These are phyloP conservation scores for Aurantiochytrium sp. DNA, from an alignment of 108 stramenopile species.

Conservation along the genomic window DNA sequence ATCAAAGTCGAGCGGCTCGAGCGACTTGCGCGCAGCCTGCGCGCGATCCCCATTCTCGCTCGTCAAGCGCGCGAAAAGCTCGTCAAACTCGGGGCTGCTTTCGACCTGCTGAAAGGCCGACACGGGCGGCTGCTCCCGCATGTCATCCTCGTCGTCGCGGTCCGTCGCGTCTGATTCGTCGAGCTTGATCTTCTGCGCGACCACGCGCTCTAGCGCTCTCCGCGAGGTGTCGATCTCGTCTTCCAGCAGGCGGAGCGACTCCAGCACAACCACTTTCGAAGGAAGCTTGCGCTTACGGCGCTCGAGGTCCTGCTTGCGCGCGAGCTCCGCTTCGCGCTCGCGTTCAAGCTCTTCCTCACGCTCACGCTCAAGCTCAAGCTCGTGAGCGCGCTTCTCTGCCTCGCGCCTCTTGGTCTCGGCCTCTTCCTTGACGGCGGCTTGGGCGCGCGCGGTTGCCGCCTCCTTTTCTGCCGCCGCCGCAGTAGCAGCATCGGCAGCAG, in stretches of 20 bases:
- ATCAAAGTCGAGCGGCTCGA: not conserved
- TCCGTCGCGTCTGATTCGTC: not conserved
- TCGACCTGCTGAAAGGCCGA: not conserved
- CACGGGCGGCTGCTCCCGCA: not conserved
- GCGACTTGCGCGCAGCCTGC: not conserved
- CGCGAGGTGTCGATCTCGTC: not conserved
- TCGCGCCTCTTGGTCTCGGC: not conserved
- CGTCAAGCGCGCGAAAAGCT: not conserved
- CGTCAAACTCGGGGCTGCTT: not conserved
- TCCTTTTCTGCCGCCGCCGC: not conserved
- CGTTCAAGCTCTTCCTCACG: not conserved
- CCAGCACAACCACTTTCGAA: not conserved
- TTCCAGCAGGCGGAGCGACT: not conserved
- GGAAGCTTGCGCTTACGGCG: slow-evolving; percentile 15
- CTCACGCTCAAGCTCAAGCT: not conserved
- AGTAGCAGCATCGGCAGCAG: not conserved
- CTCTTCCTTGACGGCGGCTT: not conserved
- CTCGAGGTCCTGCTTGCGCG: not conserved
- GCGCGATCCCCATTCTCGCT: not conserved
- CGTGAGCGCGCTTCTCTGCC: not conserved
- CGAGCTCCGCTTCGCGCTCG: not conserved
- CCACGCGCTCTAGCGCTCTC: not conserved
- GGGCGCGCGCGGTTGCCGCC: not conserved
- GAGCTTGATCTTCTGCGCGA: not conserved
- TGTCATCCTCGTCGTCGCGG: not conserved